Evolutionary conservation across 345 rosid species (phyloP).

Genomic region (Barbarea vulgaris): DNA sequence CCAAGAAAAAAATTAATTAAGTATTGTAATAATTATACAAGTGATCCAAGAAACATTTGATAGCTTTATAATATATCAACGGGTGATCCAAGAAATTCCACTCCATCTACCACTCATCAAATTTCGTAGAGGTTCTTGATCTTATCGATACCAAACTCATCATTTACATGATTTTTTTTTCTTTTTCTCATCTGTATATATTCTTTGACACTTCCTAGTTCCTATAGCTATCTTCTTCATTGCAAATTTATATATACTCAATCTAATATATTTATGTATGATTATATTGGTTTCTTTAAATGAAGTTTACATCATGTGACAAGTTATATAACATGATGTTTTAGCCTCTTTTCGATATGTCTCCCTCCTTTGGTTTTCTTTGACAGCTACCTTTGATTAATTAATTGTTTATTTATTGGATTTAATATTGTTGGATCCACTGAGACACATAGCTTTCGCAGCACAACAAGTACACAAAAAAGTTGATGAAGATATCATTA

Average conservation of each 20-base stretch:
- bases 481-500: conserved; percentile 21
- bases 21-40: conserved; percentile 4
- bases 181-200: conserved; percentile 67
- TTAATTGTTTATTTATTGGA: conserved; percentile 17
- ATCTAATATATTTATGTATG: not conserved
- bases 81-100: conserved; percentile 32
- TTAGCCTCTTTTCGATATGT: not conserved
- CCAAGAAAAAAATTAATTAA: conserved; percentile 23
- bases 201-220: conserved; percentile 58
- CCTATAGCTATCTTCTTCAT: conserved; percentile 46
- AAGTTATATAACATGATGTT: not conserved
- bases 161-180: conserved; percentile 44
- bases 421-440: conserved; percentile 25
- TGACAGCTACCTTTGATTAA: conserved; percentile 7
- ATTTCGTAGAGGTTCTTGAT: conserved; percentile 76
- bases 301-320: not conserved
- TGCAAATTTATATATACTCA: not conserved
- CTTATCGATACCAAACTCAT: conserved; percentile 67
- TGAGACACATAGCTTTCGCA: conserved; percentile 37
- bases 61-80: not conserved
- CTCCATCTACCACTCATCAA: conserved; percentile 3
- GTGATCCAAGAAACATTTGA: conserved; percentile 19
- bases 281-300: not conserved
- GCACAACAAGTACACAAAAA: conserved; percentile 39
- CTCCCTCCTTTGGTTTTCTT: not conserved